Evolutionary conservation across 2,329 filamentous ascomycete species (phyloP).

Genomic region (Calonectria multiphialidica): DNA sequence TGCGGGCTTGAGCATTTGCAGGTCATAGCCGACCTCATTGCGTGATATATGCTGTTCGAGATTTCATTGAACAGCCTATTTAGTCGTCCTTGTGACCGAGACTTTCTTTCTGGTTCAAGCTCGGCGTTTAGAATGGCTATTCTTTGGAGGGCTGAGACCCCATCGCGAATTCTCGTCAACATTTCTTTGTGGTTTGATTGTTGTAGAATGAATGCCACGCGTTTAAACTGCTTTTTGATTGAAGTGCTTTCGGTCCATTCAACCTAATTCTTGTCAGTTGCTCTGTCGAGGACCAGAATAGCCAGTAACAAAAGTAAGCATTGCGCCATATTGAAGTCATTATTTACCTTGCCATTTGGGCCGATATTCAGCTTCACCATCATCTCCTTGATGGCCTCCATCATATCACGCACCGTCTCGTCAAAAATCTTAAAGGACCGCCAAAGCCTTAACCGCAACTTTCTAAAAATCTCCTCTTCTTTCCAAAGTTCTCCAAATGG

Average conservation of each 20-base stretch:
- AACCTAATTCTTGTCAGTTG: background rate
- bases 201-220: background rate
- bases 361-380: too few relatives aligned
- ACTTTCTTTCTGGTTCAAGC: background rate
- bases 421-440: conserved; percentile 15
- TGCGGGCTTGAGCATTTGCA: background rate
- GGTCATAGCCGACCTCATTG: background rate
- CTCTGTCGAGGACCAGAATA: background rate
- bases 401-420: background rate
- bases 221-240: background rate
- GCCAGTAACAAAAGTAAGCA: too few relatives aligned
- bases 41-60: background rate
- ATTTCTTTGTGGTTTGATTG: background rate
- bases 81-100: background rate
- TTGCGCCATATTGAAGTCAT: too few relatives aligned
- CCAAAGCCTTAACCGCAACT: conserved; percentile 10
- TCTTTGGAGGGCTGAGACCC: conserved; percentile 8
- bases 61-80: background rate
- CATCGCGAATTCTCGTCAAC: background rate
- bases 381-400: too few relatives aligned
- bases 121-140: background rate
- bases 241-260: background rate
- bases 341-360: too few relatives aligned
- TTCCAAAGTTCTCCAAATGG: conserved; percentile 5
- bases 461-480: background rate